Conservation (phyloP, 495 filamentous ascomycete genomes). For the Aspergillus carlsbadensis region DNA sequence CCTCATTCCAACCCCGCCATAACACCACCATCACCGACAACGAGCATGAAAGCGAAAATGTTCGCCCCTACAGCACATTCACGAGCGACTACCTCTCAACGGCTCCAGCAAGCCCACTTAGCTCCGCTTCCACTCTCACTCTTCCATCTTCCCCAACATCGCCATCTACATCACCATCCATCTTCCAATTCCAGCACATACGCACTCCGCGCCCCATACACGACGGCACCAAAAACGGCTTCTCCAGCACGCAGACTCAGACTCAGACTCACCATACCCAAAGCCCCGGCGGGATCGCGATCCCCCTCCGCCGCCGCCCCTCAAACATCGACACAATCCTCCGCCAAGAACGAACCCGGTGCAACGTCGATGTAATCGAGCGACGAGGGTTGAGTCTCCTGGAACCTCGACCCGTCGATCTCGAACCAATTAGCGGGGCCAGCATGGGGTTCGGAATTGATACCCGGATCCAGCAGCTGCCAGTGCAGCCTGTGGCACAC, state of each 20-base stretch:
- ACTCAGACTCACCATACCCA: neutral
- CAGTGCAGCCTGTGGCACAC: neutral
- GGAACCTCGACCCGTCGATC: slow-evolving; percentile 45
- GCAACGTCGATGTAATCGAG: slow-evolving; percentile 37
- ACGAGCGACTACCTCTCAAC: slow-evolving; percentile 4
- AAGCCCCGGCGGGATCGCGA: slow-evolving; percentile 14
- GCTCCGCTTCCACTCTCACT: slow-evolving; percentile 19
- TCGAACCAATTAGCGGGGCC: neutral
- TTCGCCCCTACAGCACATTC: slow-evolving; percentile 18
- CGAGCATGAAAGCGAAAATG: slow-evolving; percentile 2
- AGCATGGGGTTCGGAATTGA: neutral
- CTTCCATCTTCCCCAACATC: slow-evolving; percentile 27
- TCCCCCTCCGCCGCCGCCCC: slow-evolving; percentile 40
- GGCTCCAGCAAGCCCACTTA: slow-evolving; percentile 21
- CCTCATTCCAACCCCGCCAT: slow-evolving; percentile 26
- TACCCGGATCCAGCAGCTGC: neutral
- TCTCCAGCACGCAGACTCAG: neutral
- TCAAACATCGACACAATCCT: slow-evolving; percentile 45
- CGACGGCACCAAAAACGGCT: slow-evolving; percentile 5
- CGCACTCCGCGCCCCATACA: neutral
- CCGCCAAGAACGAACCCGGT: slow-evolving; percentile 41
- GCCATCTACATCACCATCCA: slow-evolving; percentile 31
- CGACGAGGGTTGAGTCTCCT: slow-evolving; percentile 43
- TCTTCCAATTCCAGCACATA: neutral
- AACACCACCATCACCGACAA: slow-evolving; percentile 16